Percentiles rank a stretch among this genome's conserved stretches.
Conservation (phyloP, 352 stramenopile genomes). For the Globisporangium cederbergense region DNA sequence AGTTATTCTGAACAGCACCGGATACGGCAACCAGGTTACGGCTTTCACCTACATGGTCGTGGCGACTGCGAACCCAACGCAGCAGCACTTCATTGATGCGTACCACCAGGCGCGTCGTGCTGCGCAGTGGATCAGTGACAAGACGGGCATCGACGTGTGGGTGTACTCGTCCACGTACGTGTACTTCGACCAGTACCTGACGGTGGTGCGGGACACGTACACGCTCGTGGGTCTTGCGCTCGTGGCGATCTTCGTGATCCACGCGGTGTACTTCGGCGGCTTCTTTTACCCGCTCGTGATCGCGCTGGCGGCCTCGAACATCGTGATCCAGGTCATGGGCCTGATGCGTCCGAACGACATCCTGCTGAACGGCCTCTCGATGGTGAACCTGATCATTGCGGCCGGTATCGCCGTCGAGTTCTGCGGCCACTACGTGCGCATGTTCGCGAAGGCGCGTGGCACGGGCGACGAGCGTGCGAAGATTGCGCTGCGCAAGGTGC, state of each 20-base stretch:
- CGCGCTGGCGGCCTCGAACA: conserved; percentile 40
- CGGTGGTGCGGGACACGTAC: conserved; percentile 48
- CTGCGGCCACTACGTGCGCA: conserved; percentile 69
- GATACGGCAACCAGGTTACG: conserved; percentile 24
- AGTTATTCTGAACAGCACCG: conserved; percentile 18
- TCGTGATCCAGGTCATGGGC: conserved; percentile 50
- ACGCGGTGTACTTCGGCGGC: conserved; percentile 43
- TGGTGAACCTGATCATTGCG: conserved; percentile 85
- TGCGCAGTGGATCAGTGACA: conserved; percentile 51
- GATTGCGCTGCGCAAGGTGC: conserved; percentile 31
- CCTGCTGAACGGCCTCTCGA: conserved; percentile 77
- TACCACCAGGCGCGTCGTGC: conserved; percentile 53
- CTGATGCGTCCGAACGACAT: conserved; percentile 62
- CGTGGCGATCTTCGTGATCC: conserved; percentile 50
- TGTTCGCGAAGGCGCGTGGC: conserved; percentile 48
- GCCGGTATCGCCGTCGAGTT: conserved; percentile 83
- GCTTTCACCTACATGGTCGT: conserved; percentile 37
- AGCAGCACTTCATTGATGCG: conserved; percentile 55
- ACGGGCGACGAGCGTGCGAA: conserved; percentile 29
- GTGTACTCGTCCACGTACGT: conserved; percentile 55
- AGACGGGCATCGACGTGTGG: conserved; percentile 58
- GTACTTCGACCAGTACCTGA: conserved; percentile 71
- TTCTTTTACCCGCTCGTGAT: conserved; percentile 44
- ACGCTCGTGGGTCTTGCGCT: conserved; percentile 45
- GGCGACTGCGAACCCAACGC: conserved; percentile 47